Conservation (phyloP, 129 eudicot genomes). For the Arctium lappa region DNA sequence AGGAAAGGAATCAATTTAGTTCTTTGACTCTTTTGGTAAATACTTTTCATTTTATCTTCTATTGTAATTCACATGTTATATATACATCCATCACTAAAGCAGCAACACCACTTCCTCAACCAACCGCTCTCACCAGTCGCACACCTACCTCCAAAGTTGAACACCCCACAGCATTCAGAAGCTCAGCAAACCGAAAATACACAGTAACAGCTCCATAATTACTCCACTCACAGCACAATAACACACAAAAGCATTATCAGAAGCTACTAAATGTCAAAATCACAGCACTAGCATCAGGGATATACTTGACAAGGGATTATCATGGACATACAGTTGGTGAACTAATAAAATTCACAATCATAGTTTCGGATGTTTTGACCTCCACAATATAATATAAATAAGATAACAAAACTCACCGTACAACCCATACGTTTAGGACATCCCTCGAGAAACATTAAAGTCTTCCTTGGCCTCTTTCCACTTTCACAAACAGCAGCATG, state of each 20-base stretch:
- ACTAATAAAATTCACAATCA: background rate
- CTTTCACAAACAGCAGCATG: conserved; percentile 50
- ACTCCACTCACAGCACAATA: background rate
- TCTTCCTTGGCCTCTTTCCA: conserved; percentile 75
- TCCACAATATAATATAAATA: background rate
- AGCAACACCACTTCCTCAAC: no score
- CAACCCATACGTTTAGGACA: conserved; percentile 71
- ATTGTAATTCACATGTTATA: no score
- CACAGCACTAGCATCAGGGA: background rate
- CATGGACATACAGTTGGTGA: background rate
- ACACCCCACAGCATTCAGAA: no score
- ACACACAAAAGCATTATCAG: background rate
- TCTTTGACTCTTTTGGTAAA: no score
- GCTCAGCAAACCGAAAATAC: no score
- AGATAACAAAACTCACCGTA: conserved; percentile 53
- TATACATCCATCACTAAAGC: no score
- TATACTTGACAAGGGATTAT: background rate
- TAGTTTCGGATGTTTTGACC: background rate
- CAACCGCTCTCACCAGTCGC: no score
- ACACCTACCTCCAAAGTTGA: no score
- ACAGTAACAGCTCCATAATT: background rate
- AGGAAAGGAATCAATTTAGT: no score
- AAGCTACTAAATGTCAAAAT: background rate
- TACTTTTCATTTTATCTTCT: no score
- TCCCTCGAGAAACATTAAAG: conserved; percentile 85